Conservation (phyloP, 768 basidiomycete species). For the Phanerochaete carnosa region DNA sequence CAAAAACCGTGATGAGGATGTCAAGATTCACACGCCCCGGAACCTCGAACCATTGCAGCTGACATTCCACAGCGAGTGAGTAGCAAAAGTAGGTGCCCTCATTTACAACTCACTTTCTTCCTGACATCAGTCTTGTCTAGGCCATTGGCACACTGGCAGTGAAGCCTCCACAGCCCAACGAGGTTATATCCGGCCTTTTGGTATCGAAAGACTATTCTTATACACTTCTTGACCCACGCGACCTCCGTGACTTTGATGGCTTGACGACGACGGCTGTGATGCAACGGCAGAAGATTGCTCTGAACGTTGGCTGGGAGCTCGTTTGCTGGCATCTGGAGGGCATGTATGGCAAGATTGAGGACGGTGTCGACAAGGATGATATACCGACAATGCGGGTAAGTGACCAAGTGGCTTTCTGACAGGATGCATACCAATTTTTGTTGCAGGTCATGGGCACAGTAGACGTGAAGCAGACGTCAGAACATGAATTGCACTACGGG, state of each 20-base stretch:
- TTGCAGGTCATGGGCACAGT: slow-evolving; percentile 87
- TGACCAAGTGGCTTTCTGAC: background rate
- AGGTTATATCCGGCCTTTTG: slow-evolving; percentile 81
- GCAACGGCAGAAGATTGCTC: slow-evolving; percentile 78
- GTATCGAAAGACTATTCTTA: slow-evolving; percentile 98
- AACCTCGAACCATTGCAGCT: slow-evolving; percentile 89
- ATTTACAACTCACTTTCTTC: background rate
- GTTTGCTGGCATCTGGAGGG: slow-evolving; percentile 96
- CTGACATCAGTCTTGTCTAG: slow-evolving; percentile 38
- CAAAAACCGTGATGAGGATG: slow-evolving; percentile 91
- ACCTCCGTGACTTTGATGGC: slow-evolving; percentile 93
- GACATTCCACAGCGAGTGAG: slow-evolving; percentile 91
- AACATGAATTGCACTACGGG: slow-evolving; percentile 84
- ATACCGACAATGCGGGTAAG: slow-evolving; percentile 54
- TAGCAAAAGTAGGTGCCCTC: slow-evolving; percentile 72
- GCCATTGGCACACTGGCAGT: slow-evolving; percentile 91
- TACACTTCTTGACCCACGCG: slow-evolving; percentile 91
- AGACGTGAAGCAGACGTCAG: slow-evolving; percentile 73
- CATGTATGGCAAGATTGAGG: slow-evolving; percentile 59
- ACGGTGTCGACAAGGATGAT: slow-evolving; percentile 43
- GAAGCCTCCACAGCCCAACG: slow-evolving; percentile 67
- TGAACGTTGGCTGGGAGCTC: slow-evolving; percentile 89
- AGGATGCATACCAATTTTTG: background rate
- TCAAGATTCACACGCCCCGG: slow-evolving; percentile 94
- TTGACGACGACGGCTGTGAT: slow-evolving; percentile 87